A percentile compares a stretch with the other conserved stretches of the same genome.
Evolutionary conservation across 129 eudicot genomes (phyloP).

Genomic region (Glebionis coronaria): DNA sequence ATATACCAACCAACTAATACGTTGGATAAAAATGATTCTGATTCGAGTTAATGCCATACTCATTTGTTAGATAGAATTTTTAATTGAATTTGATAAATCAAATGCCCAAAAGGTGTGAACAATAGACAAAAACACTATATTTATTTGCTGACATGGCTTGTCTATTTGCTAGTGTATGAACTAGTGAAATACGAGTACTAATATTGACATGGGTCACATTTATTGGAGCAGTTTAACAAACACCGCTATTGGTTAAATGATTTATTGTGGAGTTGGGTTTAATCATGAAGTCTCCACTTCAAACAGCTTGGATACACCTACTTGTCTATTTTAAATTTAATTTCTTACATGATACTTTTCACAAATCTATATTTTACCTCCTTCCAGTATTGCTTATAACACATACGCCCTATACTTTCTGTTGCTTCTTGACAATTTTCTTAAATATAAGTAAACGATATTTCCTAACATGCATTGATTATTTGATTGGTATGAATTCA

Average conservation of each 20-base stretch:
- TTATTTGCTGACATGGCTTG: too few relatives aligned
- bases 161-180: neutral
- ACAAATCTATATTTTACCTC: neutral
- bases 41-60: neutral
- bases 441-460: neutral
- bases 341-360: slow-evolving; percentile 15
- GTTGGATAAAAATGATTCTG: neutral
- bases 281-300: slow-evolving; percentile 27
- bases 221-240: neutral
- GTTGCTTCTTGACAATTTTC: neutral
- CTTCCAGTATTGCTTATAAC: neutral
- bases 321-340: slow-evolving; percentile 10
- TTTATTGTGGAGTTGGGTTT: slow-evolving; percentile 19
- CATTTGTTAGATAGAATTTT: neutral
- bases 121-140: too few relatives aligned
- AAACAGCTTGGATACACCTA: slow-evolving; percentile 33
- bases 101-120: too few relatives aligned
- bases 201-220: slow-evolving; percentile 6
- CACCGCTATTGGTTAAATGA: slow-evolving; percentile 16
- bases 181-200: too few relatives aligned
- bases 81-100: neutral
- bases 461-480: too few relatives aligned
- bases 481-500: too few relatives aligned
- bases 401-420: neutral
- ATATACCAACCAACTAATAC: slow-evolving; percentile 7